phyloP scores from a whole-genome alignment of 495 filamentous ascomycete species.

The Friedmanniomyces simplex region DNA sequence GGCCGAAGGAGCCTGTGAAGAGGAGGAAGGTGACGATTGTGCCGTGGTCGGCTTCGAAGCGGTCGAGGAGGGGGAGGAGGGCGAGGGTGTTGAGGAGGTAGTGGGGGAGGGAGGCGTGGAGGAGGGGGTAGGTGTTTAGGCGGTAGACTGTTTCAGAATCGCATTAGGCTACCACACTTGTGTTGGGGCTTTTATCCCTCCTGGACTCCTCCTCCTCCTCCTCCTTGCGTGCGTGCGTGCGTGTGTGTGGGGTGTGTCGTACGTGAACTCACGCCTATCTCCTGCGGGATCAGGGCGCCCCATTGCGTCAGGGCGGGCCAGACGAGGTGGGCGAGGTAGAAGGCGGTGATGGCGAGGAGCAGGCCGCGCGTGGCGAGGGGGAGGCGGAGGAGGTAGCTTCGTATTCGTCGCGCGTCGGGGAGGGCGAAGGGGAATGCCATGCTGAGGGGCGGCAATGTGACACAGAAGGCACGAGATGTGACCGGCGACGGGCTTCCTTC shows the following conservation, averaged over 20 bases:
- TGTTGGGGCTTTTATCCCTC: too few relatives aligned
- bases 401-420: conserved; percentile 31
- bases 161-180: too few relatives aligned
- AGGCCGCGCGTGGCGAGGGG: conserved; percentile 78
- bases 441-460: neutral
- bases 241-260: conserved; percentile 36
- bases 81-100: conserved; percentile 67
- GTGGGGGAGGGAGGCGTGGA: conserved; percentile 74
- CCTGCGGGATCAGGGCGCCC: conserved; percentile 67
- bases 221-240: too few relatives aligned
- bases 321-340: conserved; percentile 53
- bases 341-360: conserved; percentile 52
- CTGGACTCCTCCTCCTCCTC: too few relatives aligned
- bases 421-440: conserved; percentile 25
- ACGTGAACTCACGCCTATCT: conserved; percentile 67
- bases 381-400: conserved; percentile 69
- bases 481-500: neutral
- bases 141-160: conserved; percentile 59
- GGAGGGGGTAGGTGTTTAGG: conserved; percentile 82
- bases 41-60: conserved; percentile 89
- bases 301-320: conserved; percentile 57
- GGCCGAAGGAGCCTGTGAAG: conserved; percentile 59
- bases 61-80: conserved; percentile 71
- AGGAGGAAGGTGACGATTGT: conserved; percentile 74
- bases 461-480: neutral